Evolutionary conservation across 2,329 filamentous ascomycete species (phyloP).

Genomic region (Aspergillus terreus): DNA sequence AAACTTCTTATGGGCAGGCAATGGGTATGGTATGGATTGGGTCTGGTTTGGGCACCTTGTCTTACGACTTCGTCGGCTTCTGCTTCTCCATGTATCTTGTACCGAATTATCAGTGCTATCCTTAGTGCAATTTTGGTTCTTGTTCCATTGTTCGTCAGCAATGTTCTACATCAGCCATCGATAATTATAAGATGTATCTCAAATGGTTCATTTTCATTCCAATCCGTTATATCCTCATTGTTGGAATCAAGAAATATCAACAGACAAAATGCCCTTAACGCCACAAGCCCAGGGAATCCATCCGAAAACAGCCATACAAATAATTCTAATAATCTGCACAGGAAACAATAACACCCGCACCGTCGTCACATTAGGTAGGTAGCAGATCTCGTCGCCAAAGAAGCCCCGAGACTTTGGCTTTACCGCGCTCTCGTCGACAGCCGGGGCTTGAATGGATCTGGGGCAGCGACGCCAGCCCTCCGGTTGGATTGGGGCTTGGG

Average conservation of each 20-base stretch:
- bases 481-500: slow-evolving; percentile 40
- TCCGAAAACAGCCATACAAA: neutral
- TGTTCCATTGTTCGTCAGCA: too few species aligned
- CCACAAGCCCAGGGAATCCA: neutral
- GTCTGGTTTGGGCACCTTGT: too few species aligned
- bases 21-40: too few species aligned
- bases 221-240: neutral
- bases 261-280: neutral
- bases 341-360: neutral
- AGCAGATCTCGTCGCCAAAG: neutral
- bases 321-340: neutral
- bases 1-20: too few species aligned
- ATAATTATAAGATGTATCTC: too few species aligned
- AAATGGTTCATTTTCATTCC: neutral
- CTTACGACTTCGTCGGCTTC: too few species aligned
- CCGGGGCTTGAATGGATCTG: slow-evolving; percentile 23
- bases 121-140: too few species aligned
- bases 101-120: too few species aligned
- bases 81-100: too few species aligned
- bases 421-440: slow-evolving; percentile 7
- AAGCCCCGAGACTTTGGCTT: neutral
- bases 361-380: neutral
- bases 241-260: neutral
- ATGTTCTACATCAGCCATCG: too few species aligned
- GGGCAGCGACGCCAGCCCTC: slow-evolving; percentile 32